Evolutionary conservation across 345 rosid species (phyloP).

Genomic region (Bruguiera parviflora): DNA sequence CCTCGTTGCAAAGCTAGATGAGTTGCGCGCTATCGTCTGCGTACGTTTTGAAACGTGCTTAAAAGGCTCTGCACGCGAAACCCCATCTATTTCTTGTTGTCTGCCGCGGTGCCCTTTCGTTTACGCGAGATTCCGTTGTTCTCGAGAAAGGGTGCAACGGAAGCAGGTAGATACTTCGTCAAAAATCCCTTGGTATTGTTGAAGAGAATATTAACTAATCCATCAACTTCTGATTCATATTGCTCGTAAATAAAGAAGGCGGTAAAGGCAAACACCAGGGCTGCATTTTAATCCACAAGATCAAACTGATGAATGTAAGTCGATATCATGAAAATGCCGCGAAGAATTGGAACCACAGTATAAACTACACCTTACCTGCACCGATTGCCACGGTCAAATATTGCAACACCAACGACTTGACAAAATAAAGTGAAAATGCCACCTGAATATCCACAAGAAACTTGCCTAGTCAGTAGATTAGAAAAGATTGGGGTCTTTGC

Average conservation of each 20-base stretch:
- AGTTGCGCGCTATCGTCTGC: too few relatives aligned
- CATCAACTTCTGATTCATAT: constrained; percentile 64
- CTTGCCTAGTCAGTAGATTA: too few relatives aligned
- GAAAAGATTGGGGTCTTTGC: too few relatives aligned
- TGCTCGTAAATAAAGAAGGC: constrained; percentile 79
- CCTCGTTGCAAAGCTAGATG: too few relatives aligned
- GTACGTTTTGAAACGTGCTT: too few relatives aligned
- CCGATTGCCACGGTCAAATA: constrained; percentile 40
- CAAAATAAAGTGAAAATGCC: constrained; percentile 37
- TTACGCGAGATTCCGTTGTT: constrained; percentile 14
- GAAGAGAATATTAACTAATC: constrained; percentile 30
- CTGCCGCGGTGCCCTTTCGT: constrained; percentile 5
- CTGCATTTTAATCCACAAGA: constrained; percentile 45
- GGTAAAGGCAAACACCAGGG: constrained; percentile 59
- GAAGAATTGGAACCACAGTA: background rate
- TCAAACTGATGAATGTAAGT: constrained; percentile 14
- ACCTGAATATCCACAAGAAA: constrained; percentile 35
- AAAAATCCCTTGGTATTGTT: constrained; percentile 24
- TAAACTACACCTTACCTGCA: constrained; percentile 43
- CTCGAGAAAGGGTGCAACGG: constrained; percentile 17
- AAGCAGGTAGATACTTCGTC: constrained; percentile 32
- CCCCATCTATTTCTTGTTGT: constrained; percentile 7
- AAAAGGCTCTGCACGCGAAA: background rate
- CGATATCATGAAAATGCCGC: background rate
- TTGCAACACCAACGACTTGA: constrained; percentile 39